These are phyloP conservation scores for Pluteus cervinus DNA, from an alignment of 768 basidiomycete species.

Conservation along the genomic window DNA sequence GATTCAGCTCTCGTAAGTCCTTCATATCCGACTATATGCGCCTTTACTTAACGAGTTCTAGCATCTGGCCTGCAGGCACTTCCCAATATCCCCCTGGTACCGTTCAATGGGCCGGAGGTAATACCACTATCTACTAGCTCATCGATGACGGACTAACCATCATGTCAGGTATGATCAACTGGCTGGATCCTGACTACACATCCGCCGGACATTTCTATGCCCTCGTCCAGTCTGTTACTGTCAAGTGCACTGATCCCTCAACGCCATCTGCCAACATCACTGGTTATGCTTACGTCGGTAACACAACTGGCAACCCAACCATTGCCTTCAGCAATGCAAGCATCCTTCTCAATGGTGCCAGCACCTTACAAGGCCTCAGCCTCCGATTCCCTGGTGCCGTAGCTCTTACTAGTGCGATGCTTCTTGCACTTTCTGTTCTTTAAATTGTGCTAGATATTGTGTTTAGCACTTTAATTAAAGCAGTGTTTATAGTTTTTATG, in stretches of 20 bases:
- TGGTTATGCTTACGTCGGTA: slow-evolving; percentile 60
- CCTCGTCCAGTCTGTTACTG: slow-evolving; percentile 50
- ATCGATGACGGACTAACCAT: slow-evolving; percentile 1
- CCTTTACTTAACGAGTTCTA: slow-evolving; percentile 14
- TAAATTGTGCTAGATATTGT: not conserved
- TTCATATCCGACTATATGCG: not conserved
- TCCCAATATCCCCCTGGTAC: slow-evolving; percentile 55
- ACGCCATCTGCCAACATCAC: slow-evolving; percentile 40
- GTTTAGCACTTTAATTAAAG: not conserved
- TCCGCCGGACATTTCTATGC: slow-evolving; percentile 72
- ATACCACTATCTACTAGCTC: slow-evolving; percentile 1
- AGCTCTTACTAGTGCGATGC: slow-evolving; percentile 17
- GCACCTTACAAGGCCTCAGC: slow-evolving; percentile 7
- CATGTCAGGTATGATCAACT: slow-evolving; percentile 61
- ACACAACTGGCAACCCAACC: slow-evolving; percentile 45
- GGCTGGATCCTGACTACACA: slow-evolving; percentile 71
- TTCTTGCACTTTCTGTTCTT: slow-evolving; percentile 15
- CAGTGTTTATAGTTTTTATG: not conserved
- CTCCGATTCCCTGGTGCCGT: slow-evolving; percentile 13
- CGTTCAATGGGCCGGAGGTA: slow-evolving; percentile 71
- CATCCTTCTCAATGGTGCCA: slow-evolving; percentile 45
- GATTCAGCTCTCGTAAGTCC: slow-evolving; percentile 68
- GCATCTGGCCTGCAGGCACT: slow-evolving; percentile 83
- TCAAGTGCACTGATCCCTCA: slow-evolving; percentile 55
- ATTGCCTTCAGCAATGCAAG: slow-evolving; percentile 56